A percentile compares a stretch with the other conserved stretches of the same genome.
Evolutionary conservation across 2,329 filamentous ascomycete genomes (phyloP).

Genomic region (Paramyrothecium sp.): DNA sequence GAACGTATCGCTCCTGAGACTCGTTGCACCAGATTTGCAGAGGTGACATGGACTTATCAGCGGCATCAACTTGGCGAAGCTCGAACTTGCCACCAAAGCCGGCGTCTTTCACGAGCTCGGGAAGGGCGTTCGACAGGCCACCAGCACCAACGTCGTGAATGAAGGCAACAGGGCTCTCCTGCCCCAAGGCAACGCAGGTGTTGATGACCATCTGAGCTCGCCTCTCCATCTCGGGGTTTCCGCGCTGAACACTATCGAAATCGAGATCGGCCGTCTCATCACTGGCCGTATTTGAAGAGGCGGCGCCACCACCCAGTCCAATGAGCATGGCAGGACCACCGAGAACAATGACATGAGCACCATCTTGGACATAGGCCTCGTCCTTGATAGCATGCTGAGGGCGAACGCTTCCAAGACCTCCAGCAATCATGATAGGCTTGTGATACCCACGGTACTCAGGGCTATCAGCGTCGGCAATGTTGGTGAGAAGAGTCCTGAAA

Average conservation of each 20-base stretch:
- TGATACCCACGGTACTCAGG: constrained; percentile 86
- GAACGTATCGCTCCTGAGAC: constrained; percentile 92
- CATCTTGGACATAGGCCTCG: constrained; percentile 73
- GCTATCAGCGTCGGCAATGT: constrained; percentile 42
- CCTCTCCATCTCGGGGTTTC: constrained; percentile 94
- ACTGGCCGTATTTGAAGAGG: constrained; percentile 84
- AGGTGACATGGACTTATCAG: constrained; percentile 88
- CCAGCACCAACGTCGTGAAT: constrained; percentile 98
- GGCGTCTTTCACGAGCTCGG: constrained; percentile 89
- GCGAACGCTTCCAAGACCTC: constrained; percentile 87
- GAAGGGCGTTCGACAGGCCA: constrained; percentile 72
- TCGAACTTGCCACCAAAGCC: constrained; percentile 90
- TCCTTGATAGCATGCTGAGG: constrained; percentile 90
- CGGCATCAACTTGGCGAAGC: constrained; percentile 88
- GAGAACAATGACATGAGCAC: constrained; percentile 89
- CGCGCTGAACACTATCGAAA: constrained; percentile 95
- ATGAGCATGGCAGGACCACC: constrained; percentile 98
- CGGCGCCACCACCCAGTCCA: constrained; percentile 90
- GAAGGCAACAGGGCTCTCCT: constrained; percentile 87
- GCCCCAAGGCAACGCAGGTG: constrained; percentile 80
- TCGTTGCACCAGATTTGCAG: constrained; percentile 98
- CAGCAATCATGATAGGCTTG: constrained; percentile 98
- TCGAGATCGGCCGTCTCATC: constrained; percentile 90
- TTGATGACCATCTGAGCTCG: constrained; percentile 98
- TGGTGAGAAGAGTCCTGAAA: constrained; percentile 83